Conservation (phyloP, 2,329 filamentous ascomycete species). For the Aspergillus brunneoviolaceus region DNA sequence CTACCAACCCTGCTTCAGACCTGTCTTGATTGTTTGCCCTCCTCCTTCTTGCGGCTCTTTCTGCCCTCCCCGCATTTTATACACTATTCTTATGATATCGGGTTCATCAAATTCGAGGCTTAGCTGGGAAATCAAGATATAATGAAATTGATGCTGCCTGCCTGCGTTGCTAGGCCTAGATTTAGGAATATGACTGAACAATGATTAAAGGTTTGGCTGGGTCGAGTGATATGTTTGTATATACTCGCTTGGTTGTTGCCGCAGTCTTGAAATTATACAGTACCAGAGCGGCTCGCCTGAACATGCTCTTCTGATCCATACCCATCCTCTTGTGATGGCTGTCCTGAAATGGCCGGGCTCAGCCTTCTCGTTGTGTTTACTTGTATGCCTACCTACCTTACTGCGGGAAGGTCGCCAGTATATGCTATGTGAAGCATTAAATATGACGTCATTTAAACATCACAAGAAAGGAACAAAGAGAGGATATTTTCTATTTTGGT, state of each 20-base stretch:
- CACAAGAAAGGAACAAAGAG: background rate
- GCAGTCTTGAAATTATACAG: background rate
- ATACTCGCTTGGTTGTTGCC: background rate
- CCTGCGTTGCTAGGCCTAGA: background rate
- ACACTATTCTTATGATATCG: too few relatives aligned
- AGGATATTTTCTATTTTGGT: background rate
- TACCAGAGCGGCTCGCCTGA: background rate
- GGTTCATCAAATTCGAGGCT: background rate
- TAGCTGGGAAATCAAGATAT: background rate
- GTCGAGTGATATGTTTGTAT: background rate
- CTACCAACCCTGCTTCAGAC: background rate
- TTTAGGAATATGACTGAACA: background rate
- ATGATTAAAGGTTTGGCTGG: background rate
- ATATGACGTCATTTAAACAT: background rate
- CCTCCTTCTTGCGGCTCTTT: background rate
- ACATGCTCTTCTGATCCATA: background rate
- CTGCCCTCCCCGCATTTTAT: background rate
- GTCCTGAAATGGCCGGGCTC: background rate
- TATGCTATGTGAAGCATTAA: background rate
- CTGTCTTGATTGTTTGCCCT: background rate
- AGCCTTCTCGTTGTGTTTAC: background rate
- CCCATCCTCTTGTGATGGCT: background rate
- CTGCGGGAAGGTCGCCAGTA: background rate
- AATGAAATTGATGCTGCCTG: background rate
- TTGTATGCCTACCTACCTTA: background rate